phyloP scores from a whole-genome alignment of 2,329 filamentous ascomycete species.

The Exophiala phaeomuriformis region DNA sequence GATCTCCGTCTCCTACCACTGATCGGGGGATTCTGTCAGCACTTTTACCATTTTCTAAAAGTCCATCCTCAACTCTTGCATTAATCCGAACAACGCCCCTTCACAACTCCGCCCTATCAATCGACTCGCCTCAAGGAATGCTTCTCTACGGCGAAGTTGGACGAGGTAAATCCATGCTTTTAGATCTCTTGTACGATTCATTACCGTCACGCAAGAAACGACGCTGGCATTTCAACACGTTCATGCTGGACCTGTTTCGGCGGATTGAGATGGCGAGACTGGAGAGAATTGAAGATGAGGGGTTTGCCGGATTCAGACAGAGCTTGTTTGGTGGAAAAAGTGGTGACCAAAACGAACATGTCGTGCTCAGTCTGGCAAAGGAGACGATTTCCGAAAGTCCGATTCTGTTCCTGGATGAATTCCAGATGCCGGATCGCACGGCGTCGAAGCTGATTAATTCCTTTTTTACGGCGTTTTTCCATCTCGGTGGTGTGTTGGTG shows the following conservation, averaged over 20 bases:
- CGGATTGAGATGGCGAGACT: slow-evolving; percentile 60
- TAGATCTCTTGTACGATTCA: slow-evolving; percentile 73
- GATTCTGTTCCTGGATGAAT: slow-evolving; percentile 74
- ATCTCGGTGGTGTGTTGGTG: slow-evolving; percentile 70
- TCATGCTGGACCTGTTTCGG: slow-evolving; percentile 72
- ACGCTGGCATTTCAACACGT: slow-evolving; percentile 77
- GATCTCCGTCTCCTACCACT: neutral
- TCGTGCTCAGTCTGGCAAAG: slow-evolving; percentile 64
- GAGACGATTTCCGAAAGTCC: slow-evolving; percentile 68
- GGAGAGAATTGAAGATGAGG: slow-evolving; percentile 25
- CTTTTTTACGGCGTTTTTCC: slow-evolving; percentile 72
- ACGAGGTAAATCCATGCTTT: slow-evolving; percentile 77
- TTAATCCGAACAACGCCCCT: slow-evolving; percentile 62
- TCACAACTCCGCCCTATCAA: slow-evolving; percentile 62
- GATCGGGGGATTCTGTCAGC: slow-evolving; percentile 1
- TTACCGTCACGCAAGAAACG: slow-evolving; percentile 65
- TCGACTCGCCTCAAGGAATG: slow-evolving; percentile 66
- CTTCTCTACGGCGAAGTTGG: slow-evolving; percentile 77
- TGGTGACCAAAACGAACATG: slow-evolving; percentile 51
- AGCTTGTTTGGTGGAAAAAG: slow-evolving; percentile 9
- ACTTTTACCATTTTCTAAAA: neutral
- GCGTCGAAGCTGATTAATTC: slow-evolving; percentile 73
- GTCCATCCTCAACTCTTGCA: slow-evolving; percentile 45
- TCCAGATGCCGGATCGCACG: slow-evolving; percentile 71
- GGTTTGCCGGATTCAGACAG: neutral